Percentiles rank a stretch among this genome's conserved stretches.
These are phyloP conservation scores for Alternaria angustiovoidea DNA, from an alignment of 2,329 filamentous ascomycete genomes.

Conservation along the genomic window DNA sequence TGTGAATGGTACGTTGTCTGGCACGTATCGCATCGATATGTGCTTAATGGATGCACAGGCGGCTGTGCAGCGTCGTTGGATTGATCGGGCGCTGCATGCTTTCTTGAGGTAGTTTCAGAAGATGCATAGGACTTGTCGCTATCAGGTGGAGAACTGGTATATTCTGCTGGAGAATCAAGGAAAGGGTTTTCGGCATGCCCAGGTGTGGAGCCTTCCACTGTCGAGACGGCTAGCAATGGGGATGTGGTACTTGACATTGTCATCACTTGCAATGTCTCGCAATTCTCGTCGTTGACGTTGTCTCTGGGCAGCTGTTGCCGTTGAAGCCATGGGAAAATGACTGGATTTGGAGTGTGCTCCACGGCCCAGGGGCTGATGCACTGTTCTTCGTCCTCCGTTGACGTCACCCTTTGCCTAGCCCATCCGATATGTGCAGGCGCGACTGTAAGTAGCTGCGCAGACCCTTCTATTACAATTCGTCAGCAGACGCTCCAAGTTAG, in stretches of 20 bases:
- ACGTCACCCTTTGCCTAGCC: conserved; percentile 2
- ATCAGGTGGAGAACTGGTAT: neutral
- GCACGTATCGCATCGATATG: conserved; percentile 3
- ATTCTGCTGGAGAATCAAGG: neutral
- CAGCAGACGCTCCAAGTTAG: conserved; percentile 1
- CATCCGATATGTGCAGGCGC: neutral
- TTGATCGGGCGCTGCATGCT: neutral
- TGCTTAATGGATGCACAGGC: neutral
- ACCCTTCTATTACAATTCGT: conserved; percentile 3
- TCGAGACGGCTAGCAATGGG: neutral
- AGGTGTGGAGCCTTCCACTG: neutral
- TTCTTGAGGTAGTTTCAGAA: neutral
- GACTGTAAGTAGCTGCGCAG: conserved; percentile 11
- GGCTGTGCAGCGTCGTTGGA: neutral
- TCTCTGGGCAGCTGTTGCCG: neutral
- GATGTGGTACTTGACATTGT: neutral
- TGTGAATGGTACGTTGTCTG: conserved; percentile 5
- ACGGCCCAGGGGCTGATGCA: conserved; percentile 18
- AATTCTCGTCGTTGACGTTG: neutral
- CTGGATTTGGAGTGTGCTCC: conserved; percentile 23
- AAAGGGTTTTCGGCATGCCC: neutral
- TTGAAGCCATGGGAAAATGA: conserved; percentile 20
- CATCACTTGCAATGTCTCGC: neutral
- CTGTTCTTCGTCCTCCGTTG: neutral
- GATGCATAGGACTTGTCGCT: conserved; percentile 3